These are phyloP conservation scores for Trichoderma lentiforme DNA, from an alignment of 2,329 filamentous ascomycete genomes.

Conservation along the genomic window DNA sequence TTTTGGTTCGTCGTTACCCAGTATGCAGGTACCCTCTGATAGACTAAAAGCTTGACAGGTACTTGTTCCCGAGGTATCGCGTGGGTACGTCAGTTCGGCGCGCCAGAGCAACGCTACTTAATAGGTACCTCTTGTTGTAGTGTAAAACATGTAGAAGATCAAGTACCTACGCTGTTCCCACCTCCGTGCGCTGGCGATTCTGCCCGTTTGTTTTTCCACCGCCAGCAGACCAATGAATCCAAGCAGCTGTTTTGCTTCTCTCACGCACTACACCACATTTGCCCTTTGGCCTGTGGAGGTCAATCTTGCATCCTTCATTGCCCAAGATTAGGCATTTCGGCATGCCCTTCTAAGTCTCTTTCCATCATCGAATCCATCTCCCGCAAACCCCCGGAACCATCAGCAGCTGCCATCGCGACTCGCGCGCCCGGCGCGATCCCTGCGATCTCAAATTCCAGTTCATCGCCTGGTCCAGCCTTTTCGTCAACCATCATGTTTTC, in stretches of 20 bases:
- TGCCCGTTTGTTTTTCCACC: constrained; percentile 30
- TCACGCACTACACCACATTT: constrained; percentile 22
- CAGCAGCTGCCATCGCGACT: constrained; percentile 23
- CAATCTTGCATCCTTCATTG: constrained; percentile 6
- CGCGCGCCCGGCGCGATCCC: constrained; percentile 20
- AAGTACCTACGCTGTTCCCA: neutral
- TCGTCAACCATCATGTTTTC: constrained; percentile 54
- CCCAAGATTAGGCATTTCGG: constrained; percentile 15
- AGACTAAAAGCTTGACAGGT: neutral
- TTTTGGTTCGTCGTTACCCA: neutral
- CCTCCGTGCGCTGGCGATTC: constrained; percentile 10
- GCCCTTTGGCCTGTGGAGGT: constrained; percentile 15
- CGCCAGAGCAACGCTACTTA: neutral
- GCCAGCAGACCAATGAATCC: constrained; percentile 25
- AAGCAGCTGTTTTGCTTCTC: constrained; percentile 19
- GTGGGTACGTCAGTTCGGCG: neutral
- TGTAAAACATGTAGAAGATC: rapidly evolving
- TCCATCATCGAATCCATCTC: constrained; percentile 18
- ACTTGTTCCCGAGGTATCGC: neutral
- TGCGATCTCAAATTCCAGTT: constrained; percentile 6
- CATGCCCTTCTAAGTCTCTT: constrained; percentile 19
- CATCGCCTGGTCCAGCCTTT: constrained; percentile 17
- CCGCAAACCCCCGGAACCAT: constrained; percentile 18
- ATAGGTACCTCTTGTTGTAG: rapidly evolving
- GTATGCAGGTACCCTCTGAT: neutral